phyloP scores from a whole-genome alignment of 1,139 yeast species.

The Nematodospora anomalae region DNA sequence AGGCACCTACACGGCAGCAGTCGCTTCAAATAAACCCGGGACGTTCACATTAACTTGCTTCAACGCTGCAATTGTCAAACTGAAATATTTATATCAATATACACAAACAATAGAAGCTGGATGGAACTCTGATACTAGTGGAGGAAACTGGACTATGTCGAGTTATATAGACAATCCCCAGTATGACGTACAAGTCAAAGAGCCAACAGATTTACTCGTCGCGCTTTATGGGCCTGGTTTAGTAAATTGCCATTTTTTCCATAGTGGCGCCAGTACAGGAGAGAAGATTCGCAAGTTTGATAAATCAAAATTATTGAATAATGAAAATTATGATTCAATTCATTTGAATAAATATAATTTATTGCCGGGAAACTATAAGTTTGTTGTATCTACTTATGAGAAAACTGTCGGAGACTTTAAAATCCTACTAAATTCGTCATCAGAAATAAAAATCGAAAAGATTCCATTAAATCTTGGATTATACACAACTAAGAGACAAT shows the following conservation, averaged over 20 bases:
- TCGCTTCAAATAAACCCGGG: conserved; percentile 23
- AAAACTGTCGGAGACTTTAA: conserved; percentile 14
- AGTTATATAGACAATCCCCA: conserved; percentile 66
- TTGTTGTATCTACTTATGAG: conserved; percentile 35
- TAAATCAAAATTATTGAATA: conserved; percentile 27
- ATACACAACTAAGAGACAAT: conserved; percentile 23
- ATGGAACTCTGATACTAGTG: conserved; percentile 52
- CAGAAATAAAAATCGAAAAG: conserved; percentile 15
- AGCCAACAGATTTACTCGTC: conserved; percentile 21
- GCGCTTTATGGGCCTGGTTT: conserved; percentile 24
- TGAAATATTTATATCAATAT: conserved; percentile 21
- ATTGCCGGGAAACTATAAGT: conserved; percentile 37
- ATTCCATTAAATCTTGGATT: conserved; percentile 36
- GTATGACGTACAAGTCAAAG: conserved; percentile 32
- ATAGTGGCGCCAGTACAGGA: conserved; percentile 21
- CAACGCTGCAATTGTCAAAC: conserved; percentile 25
- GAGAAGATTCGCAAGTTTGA: conserved; percentile 28
- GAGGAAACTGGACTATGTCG: conserved; percentile 58
- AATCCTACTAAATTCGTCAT: conserved; percentile 17
- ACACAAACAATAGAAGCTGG: conserved; percentile 31
- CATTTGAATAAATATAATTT: conserved; percentile 22
- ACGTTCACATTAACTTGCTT: conserved; percentile 38
- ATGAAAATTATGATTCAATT: conserved; percentile 26
- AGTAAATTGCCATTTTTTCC: conserved; percentile 43
- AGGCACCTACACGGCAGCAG: conserved; percentile 31